These are phyloP conservation scores for Aspergillus japonicus DNA, from an alignment of 2,329 filamentous ascomycete genomes.

Conservation along the genomic window DNA sequence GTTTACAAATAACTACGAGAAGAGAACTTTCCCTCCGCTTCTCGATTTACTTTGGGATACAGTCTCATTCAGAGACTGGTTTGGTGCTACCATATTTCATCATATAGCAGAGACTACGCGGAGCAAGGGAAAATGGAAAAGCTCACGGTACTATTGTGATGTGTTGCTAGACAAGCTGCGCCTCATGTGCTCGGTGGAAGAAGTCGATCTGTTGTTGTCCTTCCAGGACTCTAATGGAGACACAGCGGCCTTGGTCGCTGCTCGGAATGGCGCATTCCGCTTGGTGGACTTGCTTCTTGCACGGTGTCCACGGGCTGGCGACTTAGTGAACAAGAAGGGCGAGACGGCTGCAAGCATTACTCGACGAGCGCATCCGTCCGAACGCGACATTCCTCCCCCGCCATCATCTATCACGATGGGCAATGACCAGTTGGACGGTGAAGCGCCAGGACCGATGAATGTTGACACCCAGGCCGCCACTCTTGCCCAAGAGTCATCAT, in stretches of 20 bases:
- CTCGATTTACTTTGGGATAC: slow-evolving; percentile 81
- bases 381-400: slow-evolving; percentile 64
- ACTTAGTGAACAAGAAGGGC: slow-evolving; percentile 78
- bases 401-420: slow-evolving; percentile 63
- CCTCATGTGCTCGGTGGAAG: slow-evolving; percentile 71
- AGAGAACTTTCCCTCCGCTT: slow-evolving; percentile 81
- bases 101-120: slow-evolving; percentile 88
- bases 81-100: slow-evolving; percentile 86
- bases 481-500: slow-evolving; percentile 35
- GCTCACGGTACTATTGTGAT: slow-evolving; percentile 90
- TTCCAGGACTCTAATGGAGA: slow-evolving; percentile 83
- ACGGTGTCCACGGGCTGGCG: slow-evolving; percentile 72
- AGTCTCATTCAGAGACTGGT: slow-evolving; percentile 73
- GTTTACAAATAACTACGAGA: slow-evolving; percentile 97
- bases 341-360: slow-evolving; percentile 84
- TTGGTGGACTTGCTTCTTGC: slow-evolving; percentile 65
- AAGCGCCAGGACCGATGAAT: slow-evolving; percentile 28
- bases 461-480: slow-evolving; percentile 29
- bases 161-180: slow-evolving; percentile 83
- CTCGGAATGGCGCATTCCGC: slow-evolving; percentile 82
- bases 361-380: slow-evolving; percentile 65
- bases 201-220: slow-evolving; percentile 77
- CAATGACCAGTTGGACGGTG: slow-evolving; percentile 37
- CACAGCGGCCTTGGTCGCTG: slow-evolving; percentile 83
- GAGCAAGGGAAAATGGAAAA: slow-evolving; percentile 81